Percentiles rank a stretch among this genome's conserved stretches.
These are phyloP conservation scores for Pyrus pyrifolia DNA, from an alignment of 306 rosid species.

Conservation along the genomic window DNA sequence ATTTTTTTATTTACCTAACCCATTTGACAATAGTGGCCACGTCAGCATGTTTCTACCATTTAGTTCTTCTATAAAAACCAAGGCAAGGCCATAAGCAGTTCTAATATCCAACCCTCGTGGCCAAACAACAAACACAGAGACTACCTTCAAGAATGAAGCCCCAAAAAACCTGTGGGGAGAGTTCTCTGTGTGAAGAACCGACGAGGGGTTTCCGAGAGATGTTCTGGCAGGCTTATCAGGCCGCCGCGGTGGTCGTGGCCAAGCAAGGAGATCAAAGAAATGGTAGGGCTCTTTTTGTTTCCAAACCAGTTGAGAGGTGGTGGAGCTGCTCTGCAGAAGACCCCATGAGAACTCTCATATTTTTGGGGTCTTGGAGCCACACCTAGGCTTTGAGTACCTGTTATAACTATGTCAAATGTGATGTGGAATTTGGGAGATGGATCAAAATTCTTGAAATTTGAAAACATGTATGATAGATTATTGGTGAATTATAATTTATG, in stretches of 20 bases:
- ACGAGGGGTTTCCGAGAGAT: slow-evolving; percentile 24
- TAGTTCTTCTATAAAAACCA: slow-evolving; percentile 12
- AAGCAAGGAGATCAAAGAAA: neutral
- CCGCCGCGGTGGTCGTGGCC: slow-evolving; percentile 11
- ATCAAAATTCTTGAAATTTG: neutral
- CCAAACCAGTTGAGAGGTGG: slow-evolving; percentile 23
- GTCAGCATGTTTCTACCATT: neutral
- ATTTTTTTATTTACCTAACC: no score
- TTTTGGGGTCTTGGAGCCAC: slow-evolving; percentile 48
- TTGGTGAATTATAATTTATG: neutral
- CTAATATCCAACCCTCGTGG: slow-evolving; percentile 20
- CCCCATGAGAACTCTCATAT: slow-evolving; percentile 44
- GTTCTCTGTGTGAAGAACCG: slow-evolving; percentile 13
- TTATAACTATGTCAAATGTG: neutral
- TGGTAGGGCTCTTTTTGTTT: neutral
- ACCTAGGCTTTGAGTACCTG: slow-evolving; percentile 14
- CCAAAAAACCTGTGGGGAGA: slow-evolving; percentile 16
- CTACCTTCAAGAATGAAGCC: slow-evolving; percentile 14
- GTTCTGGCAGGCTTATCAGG: slow-evolving; percentile 23
- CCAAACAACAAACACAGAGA: neutral
- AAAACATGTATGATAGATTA: neutral
- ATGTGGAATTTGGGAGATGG: neutral
- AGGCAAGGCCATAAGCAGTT: neutral
- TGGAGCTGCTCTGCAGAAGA: slow-evolving; percentile 32
- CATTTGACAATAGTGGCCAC: neutral